These are phyloP conservation scores for Oryza australiensis DNA, from an alignment of 176 grass and related monocot species.

Conservation along the genomic window DNA sequence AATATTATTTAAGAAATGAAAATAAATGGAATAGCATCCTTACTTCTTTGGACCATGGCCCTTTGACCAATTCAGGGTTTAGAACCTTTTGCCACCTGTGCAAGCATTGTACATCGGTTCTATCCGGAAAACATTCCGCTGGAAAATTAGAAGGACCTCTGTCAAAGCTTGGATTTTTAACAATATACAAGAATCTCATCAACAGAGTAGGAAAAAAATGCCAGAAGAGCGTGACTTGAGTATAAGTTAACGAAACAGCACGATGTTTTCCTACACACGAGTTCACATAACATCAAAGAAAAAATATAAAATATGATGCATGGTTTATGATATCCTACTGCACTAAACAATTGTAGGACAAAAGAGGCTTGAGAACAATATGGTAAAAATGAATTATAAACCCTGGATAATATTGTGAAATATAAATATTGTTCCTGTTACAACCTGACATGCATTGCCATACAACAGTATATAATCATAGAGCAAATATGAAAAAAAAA, in stretches of 20 bases:
- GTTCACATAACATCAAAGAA: not conserved
- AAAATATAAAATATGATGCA: not conserved
- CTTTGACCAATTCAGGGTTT: conserved; percentile 96
- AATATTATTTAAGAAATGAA: conserved; percentile 20
- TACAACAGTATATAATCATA: not conserved
- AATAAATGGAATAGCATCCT: conserved; percentile 25
- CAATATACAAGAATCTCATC: conserved; percentile 5
- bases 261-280: not conserved
- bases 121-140: conserved; percentile 92
- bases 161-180: conserved; percentile 36
- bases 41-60: conserved; percentile 99
- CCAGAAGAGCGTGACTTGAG: not conserved
- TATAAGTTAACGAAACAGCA: not conserved
- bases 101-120: conserved; percentile 98
- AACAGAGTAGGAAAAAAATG: not conserved
- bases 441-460: not conserved
- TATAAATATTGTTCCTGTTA: not conserved
- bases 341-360: not conserved
- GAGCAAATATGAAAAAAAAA: not conserved
- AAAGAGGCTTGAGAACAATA: not conserved
- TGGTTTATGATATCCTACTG: not conserved
- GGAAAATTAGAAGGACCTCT: conserved; percentile 41
- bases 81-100: conserved; percentile 99
- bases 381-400: too few species aligned
- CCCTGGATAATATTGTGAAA: not conserved